These are phyloP conservation scores for Porphyrellus sp. DNA, from an alignment of 1,284 basidiomycete species.

Conservation along the genomic window DNA sequence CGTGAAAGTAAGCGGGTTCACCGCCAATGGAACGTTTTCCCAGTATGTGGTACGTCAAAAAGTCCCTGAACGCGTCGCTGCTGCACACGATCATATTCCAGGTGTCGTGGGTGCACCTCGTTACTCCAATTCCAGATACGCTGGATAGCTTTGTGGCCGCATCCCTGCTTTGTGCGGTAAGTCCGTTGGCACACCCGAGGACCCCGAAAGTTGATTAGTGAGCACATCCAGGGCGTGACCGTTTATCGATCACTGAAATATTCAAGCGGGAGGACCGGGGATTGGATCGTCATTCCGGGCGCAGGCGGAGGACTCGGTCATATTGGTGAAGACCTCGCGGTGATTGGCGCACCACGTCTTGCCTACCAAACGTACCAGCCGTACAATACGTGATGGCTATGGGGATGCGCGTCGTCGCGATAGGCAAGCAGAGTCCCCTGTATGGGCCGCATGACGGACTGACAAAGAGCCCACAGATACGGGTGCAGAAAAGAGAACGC, in stretches of 20 bases:
- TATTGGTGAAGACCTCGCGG: slow-evolving; percentile 41
- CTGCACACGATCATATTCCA: slow-evolving; percentile 17
- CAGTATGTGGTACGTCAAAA: slow-evolving; percentile 61
- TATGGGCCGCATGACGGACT: not conserved
- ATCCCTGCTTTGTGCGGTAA: slow-evolving; percentile 78
- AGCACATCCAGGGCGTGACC: slow-evolving; percentile 63
- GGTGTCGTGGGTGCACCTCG: slow-evolving; percentile 64
- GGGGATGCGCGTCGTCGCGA: slow-evolving; percentile 77
- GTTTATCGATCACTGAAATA: slow-evolving; percentile 85
- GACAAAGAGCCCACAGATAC: slow-evolving; percentile 44
- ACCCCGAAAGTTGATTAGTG: not conserved
- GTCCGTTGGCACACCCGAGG: slow-evolving; percentile 18
- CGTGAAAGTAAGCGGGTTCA: slow-evolving; percentile 68
- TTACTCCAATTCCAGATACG: slow-evolving; percentile 73
- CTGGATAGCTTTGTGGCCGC: slow-evolving; percentile 70
- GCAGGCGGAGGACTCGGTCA: slow-evolving; percentile 78
- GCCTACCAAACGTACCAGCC: slow-evolving; percentile 41
- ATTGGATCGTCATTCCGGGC: slow-evolving; percentile 81
- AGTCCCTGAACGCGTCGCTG: too few relatives aligned
- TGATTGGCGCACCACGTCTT: not conserved
- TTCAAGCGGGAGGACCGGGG: slow-evolving; percentile 61
- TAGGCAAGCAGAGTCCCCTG: slow-evolving; percentile 42
- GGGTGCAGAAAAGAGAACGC: slow-evolving; percentile 71
- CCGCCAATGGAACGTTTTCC: slow-evolving; percentile 80
- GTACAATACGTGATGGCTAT: slow-evolving; percentile 75